Percentiles rank a stretch among this genome's conserved stretches.
Evolutionary conservation across 2,329 filamentous ascomycete genomes (phyloP).

Genomic region (Penicillium sp.): DNA sequence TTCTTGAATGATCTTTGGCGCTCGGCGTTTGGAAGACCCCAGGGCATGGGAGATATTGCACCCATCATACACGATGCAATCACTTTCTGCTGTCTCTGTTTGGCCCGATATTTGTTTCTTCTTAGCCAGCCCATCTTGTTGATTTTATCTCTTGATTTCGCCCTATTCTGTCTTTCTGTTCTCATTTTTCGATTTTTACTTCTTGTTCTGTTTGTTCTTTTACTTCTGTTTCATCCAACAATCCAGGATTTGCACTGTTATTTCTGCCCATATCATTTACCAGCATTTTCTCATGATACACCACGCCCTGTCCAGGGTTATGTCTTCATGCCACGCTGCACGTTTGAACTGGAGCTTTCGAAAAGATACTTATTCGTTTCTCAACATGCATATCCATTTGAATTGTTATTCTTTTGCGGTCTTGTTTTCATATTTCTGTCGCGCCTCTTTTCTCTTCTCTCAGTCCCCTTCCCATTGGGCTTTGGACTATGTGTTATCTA

Average conservation of each 20-base stretch:
- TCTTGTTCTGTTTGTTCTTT: not conserved
- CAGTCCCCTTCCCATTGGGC: not conserved
- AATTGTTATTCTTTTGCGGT: not conserved
- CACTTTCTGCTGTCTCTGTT: not conserved
- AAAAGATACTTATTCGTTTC: not conserved
- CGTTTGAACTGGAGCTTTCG: not conserved
- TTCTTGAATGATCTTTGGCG: conserved; percentile 19
- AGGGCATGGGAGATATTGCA: conserved; percentile 8
- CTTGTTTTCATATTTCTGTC: not conserved
- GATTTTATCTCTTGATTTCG: not conserved
- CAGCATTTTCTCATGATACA: conserved; percentile 9
- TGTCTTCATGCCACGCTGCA: not conserved
- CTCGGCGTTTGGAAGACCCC: conserved; percentile 14
- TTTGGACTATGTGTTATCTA: conserved; percentile 5
- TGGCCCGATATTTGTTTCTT: not conserved
- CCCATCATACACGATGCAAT: conserved; percentile 6
- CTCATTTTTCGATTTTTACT: not conserved
- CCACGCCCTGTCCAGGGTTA: not conserved
- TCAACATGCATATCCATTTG: not conserved
- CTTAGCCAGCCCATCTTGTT: not conserved
- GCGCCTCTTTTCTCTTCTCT: not conserved
- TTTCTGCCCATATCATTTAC: conserved; percentile 2
- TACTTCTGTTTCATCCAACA: not conserved
- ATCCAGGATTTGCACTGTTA: conserved; percentile 6
- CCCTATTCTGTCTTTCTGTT: not conserved